These are phyloP conservation scores for Monosporascus sp. DNA, from an alignment of 2,329 filamentous ascomycete species.

Conservation along the genomic window DNA sequence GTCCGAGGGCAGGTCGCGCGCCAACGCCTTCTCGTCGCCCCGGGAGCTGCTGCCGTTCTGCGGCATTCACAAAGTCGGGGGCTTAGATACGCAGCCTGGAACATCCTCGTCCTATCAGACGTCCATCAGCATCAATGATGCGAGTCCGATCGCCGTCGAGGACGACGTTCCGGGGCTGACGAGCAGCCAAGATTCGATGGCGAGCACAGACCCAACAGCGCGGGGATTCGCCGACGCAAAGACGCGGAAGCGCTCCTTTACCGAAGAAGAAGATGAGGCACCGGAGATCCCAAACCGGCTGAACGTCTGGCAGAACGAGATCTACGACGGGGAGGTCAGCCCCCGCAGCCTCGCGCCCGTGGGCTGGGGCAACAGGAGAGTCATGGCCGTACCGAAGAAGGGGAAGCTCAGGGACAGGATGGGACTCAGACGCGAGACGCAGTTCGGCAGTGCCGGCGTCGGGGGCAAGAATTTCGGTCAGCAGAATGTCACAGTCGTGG, in stretches of 20 bases:
- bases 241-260: constrained; percentile 45
- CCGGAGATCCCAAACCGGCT: constrained; percentile 16
- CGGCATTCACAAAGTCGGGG: constrained; percentile 72
- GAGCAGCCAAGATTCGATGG: constrained; percentile 51
- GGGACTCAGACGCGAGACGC: not conserved
- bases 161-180: constrained; percentile 44
- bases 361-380: constrained; percentile 35
- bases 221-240: constrained; percentile 6
- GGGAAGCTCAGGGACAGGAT: constrained; percentile 12
- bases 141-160: constrained; percentile 11
- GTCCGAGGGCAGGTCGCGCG: constrained; percentile 13
- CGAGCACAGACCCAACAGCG: constrained; percentile 26
- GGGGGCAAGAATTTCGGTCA: constrained; percentile 28
- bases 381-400: constrained; percentile 44
- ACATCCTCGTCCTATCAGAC: constrained; percentile 19
- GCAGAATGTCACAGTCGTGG: constrained; percentile 40
- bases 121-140: constrained; percentile 8
- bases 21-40: constrained; percentile 27
- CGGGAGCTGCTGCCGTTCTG: constrained; percentile 76
- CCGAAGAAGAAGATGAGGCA: constrained; percentile 37
- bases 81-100: constrained; percentile 55
- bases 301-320: constrained; percentile 21
- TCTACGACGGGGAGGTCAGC: constrained; percentile 34
- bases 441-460: constrained; percentile 12
- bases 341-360: constrained; percentile 34